A percentile compares a stretch with the other conserved stretches of the same genome.
Conservation (phyloP, 2,329 filamentous ascomycete genomes). For the Laburnicola sp. region DNA sequence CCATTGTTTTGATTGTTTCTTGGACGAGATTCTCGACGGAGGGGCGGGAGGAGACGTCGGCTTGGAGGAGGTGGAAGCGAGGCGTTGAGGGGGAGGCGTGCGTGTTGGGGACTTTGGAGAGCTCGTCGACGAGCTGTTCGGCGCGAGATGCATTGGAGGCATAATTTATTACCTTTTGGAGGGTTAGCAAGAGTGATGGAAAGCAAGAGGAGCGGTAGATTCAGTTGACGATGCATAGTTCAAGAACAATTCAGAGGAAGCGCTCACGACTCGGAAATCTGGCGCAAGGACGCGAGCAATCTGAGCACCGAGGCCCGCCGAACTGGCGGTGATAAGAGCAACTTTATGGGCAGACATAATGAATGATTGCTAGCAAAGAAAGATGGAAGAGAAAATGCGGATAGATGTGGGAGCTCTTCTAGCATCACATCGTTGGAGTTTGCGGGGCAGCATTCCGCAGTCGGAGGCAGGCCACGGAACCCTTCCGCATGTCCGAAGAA, state of each 20-base stretch:
- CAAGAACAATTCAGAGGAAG: not conserved
- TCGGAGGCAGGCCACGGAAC: constrained; percentile 1
- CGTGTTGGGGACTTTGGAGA: constrained; percentile 43
- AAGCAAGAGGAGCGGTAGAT: no score
- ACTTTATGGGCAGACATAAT: constrained; percentile 49
- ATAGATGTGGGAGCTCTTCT: not conserved
- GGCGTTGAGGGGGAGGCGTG: constrained; percentile 32
- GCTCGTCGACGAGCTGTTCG: constrained; percentile 46
- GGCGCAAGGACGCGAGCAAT: constrained; percentile 52
- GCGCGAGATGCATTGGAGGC: constrained; percentile 50
- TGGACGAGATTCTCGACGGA: constrained; percentile 49
- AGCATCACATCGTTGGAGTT: not conserved
- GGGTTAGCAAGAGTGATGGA: not conserved
- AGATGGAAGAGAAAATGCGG: not conserved
- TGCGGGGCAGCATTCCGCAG: constrained; percentile 7
- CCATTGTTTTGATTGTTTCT: constrained; percentile 51
- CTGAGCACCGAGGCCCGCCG: constrained; percentile 54
- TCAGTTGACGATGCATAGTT: not conserved
- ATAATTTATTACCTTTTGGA: constrained; percentile 51
- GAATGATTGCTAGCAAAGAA: not conserved
- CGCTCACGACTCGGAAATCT: constrained; percentile 51
- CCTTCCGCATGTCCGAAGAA: not conserved
- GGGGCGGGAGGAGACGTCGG: constrained; percentile 50
- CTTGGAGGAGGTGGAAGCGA: constrained; percentile 50
- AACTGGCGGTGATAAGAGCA: constrained; percentile 53